Evolutionary conservation across 192 early-diverging fungal species (phyloP), one percentile per base, ranked within the genome.

Genomic region (Allomyces javanicus): DNA sequence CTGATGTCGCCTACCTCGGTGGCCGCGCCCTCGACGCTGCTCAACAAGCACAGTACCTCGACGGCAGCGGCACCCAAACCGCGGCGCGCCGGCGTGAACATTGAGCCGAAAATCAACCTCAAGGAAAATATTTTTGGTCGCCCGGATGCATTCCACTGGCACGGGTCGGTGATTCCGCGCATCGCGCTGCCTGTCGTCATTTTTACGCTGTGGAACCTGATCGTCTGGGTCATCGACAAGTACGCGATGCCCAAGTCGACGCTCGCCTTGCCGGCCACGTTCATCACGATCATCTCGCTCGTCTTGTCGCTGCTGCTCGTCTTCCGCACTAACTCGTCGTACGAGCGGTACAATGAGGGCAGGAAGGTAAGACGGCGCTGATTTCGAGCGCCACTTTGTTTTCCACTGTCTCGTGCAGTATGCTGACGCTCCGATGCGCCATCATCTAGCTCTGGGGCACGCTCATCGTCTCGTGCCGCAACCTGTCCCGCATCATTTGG

Each of bases 401-500:
- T 4, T 26, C 26, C 26, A 26, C 26, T 26, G 33, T 40, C 33
- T 7, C 0, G 0, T 40, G 33, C 33, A 40, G 33, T 0, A 40
- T 40, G 33, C 33, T 40, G 33, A 40, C 33, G 33, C 33, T 40
- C 33, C 33, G 33, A 40, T 40, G 33, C 33, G 33, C 33, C 33
- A 40, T 40, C 33, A 40, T 40, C 33, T 58, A 58, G 23, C 61
- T 70, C 1, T 84, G 78, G 78, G 71, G 64, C 25, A 73, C 69
- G 11, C 33, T 78, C 25, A 63, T 71, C 14, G 75, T 70, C 45
- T 72, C 79, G 19, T 65, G 77, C 27, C 73, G 82, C 24, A 78
- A 77, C 67, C 64, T 84, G 25, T 68, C 81, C 4, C 72, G 82
- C 12, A 67, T 77, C 62, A 66, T 79, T 26, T 81, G 77, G 78